These are phyloP conservation scores for Paramecium tetraurelia DNA, from an alignment of 73 alveolate genomes.

Conservation along the genomic window DNA sequence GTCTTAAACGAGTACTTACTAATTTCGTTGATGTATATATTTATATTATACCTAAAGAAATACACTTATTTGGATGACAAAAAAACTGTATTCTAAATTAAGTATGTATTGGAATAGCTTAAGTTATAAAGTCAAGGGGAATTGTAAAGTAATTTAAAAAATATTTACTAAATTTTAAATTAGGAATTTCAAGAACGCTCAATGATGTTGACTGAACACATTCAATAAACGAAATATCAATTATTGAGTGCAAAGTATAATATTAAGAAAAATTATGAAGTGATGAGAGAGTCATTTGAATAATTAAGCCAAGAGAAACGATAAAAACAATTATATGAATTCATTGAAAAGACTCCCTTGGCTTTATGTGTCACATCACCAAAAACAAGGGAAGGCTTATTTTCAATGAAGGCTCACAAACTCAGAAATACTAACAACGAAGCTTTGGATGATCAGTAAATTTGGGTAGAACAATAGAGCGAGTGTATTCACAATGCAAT, in stretches of 20 bases:
- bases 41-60: not conserved
- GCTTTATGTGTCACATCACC: slow-evolving; percentile 48
- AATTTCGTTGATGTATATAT: slow-evolving; percentile 35
- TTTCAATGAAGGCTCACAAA: slow-evolving; percentile 24
- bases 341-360: slow-evolving; percentile 34
- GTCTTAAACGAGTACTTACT: not conserved
- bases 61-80: not conserved
- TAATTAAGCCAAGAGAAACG: slow-evolving; percentile 37
- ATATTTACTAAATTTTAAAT: not conserved
- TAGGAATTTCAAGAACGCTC: slow-evolving; percentile 8
- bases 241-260: slow-evolving; percentile 39
- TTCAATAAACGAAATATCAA: slow-evolving; percentile 18
- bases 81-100: not conserved
- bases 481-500: slow-evolving; percentile 48
- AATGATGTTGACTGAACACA: not conserved
- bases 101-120: slow-evolving; percentile 2
- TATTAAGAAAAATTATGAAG: slow-evolving; percentile 34
- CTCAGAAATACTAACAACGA: not conserved
- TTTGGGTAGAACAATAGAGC: not conserved
- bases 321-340: slow-evolving; percentile 52
- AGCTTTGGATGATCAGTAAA: slow-evolving; percentile 11
- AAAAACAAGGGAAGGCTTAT: slow-evolving; percentile 51
- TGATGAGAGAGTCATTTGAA: slow-evolving; percentile 30
- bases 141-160: slow-evolving; percentile 10
- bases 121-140: not conserved